These are phyloP conservation scores for Geosmithia flava DNA, from an alignment of 2,329 filamentous ascomycete species.

Conservation along the genomic window DNA sequence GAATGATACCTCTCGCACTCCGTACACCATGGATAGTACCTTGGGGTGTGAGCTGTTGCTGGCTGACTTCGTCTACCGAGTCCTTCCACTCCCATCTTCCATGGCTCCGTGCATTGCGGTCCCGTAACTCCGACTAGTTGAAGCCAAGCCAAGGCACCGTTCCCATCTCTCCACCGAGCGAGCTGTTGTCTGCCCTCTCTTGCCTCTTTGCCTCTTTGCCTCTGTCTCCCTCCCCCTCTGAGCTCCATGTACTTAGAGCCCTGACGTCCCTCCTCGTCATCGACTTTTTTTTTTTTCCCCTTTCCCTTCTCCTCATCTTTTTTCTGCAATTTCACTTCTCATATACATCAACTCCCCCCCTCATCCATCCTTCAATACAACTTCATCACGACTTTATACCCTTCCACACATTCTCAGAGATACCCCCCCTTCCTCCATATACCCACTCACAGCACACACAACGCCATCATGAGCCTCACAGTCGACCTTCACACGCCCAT, in stretches of 20 bases:
- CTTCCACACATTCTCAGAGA: not conserved
- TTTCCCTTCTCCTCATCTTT: not conserved
- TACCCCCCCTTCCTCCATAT: conserved; percentile 6
- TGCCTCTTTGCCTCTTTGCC: not conserved
- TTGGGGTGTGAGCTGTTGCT: too few species aligned
- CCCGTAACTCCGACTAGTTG: not conserved
- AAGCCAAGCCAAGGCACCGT: not conserved
- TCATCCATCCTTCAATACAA: too few species aligned
- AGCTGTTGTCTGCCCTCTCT: too few species aligned
- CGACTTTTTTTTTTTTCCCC: not conserved
- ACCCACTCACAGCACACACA: not conserved
- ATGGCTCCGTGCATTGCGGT: not conserved
- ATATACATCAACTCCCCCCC: not conserved
- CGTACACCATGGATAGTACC: too few species aligned
- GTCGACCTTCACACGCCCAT: conserved; percentile 56
- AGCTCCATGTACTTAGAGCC: not conserved
- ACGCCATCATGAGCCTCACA: conserved; percentile 32
- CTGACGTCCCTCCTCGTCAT: not conserved
- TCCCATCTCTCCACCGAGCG: not conserved
- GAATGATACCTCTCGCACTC: too few species aligned
- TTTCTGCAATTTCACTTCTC: not conserved
- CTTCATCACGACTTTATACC: too few species aligned
- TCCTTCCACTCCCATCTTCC: not conserved
- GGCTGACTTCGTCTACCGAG: not conserved
- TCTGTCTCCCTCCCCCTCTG: not conserved